Conservation (phyloP, 1,284 basidiomycete genomes). For the Fomitopsis schrenkii region DNA sequence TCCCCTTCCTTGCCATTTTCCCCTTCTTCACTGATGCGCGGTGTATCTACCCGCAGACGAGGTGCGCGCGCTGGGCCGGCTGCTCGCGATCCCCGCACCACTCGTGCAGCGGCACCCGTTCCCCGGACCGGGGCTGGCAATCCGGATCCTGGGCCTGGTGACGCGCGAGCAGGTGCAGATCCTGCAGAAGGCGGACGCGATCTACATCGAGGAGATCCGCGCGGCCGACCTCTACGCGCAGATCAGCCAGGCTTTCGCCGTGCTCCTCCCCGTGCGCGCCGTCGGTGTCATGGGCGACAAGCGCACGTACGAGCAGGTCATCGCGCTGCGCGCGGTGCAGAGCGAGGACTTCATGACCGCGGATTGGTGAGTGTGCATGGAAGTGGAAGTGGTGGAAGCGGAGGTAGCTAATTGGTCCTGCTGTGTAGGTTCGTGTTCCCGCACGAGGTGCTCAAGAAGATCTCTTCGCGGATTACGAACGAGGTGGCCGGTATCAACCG, state of each 20-base stretch:
- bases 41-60: conserved; percentile 61
- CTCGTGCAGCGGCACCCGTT: conserved; percentile 98
- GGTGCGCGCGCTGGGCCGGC: conserved; percentile 88
- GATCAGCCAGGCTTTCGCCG: conserved; percentile 97
- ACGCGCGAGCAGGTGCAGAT: conserved; percentile 91
- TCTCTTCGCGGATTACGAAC: conserved; percentile 97
- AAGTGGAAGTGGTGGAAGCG: background rate
- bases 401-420: background rate
- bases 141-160: conserved; percentile 95
- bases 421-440: conserved; percentile 86
- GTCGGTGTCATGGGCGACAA: conserved; percentile 98
- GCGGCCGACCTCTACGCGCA: conserved; percentile 90
- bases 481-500: conserved; percentile 94
- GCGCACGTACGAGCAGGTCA: conserved; percentile 96
- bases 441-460: conserved; percentile 83
- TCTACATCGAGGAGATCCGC: conserved; percentile 98
- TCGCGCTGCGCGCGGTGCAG: conserved; percentile 87
- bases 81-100: conserved; percentile 89
- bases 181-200: conserved; percentile 92
- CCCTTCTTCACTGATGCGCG: background rate
- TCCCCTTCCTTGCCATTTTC: background rate
- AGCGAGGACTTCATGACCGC: conserved; percentile 98
- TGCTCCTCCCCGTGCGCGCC: conserved; percentile 93
- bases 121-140: conserved; percentile 98
- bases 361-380: conserved; percentile 62